Evolutionary conservation across 805 yeast genomes (phyloP), one percentile per base, ranked within the genome.

Genomic region (Wickerhamiella qilinensis): DNA sequence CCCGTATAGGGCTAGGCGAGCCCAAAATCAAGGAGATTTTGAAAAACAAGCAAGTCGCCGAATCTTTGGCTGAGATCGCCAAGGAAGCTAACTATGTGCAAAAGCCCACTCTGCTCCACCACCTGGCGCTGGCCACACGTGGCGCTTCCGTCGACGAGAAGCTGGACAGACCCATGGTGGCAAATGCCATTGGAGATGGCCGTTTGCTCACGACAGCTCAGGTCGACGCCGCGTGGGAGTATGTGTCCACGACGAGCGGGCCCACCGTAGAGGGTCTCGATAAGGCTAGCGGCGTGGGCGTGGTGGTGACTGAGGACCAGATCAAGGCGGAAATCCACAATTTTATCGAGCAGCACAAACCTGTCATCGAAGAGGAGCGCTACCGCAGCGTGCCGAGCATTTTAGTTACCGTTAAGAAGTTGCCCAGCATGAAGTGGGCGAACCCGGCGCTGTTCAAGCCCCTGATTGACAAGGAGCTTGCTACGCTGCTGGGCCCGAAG

Each of bases 361-460:
- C 62, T 1, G 77, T 69, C 20, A 74, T 91, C 44, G 62, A 62
- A 43, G 62, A 67, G n/a, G 73, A 79, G 56, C 72, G 98, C 56
- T 91, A 91, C 60, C 74, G 78, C 48, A 59, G 72, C 20, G 77
- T 88, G 38, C 88, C 95, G 19, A 67, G 73, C 19, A 63, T 84
- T 9, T 67, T 88, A 60, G 86, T 85, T 3, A 77, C 75, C 33
- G 72, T 82, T 44, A 84, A 82, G 67, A 70, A 67, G 46, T 53
- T 84, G 33, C 77, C 84, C 3, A 72, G 64, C 16, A 68, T 91
- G 58, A 84, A 82, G 61, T 91, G 95, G 94, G 97, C 97, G 7
- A 70, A 79, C 35, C 93, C 96, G 28, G 71, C 76, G 37, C 64
- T 72, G 39, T 82, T 91, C 64, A 91, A 91, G 61, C 93, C 94